Base-by-base conservation (phyloP, 305 asterid genomes). In the Euphrasia arctica region DNA sequence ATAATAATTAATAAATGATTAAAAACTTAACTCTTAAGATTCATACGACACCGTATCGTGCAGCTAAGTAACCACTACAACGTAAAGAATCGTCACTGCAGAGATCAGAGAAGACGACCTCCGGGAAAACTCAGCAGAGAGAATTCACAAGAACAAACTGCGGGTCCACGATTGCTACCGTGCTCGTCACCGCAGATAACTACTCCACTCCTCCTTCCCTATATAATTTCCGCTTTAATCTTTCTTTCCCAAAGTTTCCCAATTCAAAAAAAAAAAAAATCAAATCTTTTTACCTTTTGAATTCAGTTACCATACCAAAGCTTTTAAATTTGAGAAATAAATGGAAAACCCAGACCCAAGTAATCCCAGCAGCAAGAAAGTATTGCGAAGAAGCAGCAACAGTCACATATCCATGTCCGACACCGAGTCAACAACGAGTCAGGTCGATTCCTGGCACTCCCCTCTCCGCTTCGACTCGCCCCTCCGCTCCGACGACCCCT, bases 341-440 rank as follows among this genome's bases (percentile, higher is more conserved):
- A 82, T 82, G 88, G 85, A 80, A 32, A 80, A 76, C 56, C 54
- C 64, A n/a, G 79, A 80, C 69, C 60, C 74, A 50, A 70, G 58
- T 9, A 66, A 63, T 60, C 77, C 58, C 5, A 62, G 28, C 5
- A 65, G 10, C 32, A 75, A 78, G 60, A 66, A 60, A 51, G 63
- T 52, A 11, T 76, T 67, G 56, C 74, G 77, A 2, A 71, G 77
- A 63, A 80, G 70, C 77, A 82, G 89, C 80, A 75, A 70, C 70
- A 72, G 89, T 60, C 87, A 86, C 70, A 45, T 75, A 72, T 82
- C 95, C 54, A 81, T 89, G 87, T 89, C 95, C 13, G 95, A 87
- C 64, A 76, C 89, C 48, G 95, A 87, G 57, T 85, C 96, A 52
- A 74, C 75, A 34, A 49, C 85, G 54, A 86, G 94, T 68, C 95